Conservation (phyloP, 176 grass and related monocot species). For the Eremochloa ophiuroides region DNA sequence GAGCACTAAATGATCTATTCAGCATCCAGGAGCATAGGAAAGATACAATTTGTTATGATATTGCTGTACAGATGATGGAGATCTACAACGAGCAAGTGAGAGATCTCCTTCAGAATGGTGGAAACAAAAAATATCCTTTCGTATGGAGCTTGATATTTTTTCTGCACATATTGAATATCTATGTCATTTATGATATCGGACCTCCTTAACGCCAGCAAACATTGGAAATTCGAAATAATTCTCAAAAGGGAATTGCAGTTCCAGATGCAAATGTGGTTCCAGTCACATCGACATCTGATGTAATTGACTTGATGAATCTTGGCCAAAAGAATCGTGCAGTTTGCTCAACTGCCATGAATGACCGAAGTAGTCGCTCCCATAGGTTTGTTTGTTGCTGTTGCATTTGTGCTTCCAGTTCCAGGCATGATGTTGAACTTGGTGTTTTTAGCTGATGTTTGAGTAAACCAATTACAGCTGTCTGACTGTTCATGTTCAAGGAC, state of each 20-base stretch:
- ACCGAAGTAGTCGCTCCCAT: slow-evolving; percentile 95
- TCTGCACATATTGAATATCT: neutral
- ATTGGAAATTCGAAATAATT: slow-evolving; percentile 84
- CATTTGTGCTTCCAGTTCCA: neutral
- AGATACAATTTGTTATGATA: slow-evolving; percentile 76
- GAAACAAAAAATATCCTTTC: slow-evolving; percentile 97
- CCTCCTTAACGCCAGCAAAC: slow-evolving; percentile 65
- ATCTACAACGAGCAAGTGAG: slow-evolving; percentile 98
- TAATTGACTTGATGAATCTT: slow-evolving; percentile 83
- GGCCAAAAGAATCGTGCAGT: slow-evolving; percentile 87
- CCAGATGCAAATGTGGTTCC: slow-evolving; percentile 74
- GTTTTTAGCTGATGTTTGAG: slow-evolving; percentile 12
- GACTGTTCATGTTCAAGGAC: slow-evolving; percentile 75
- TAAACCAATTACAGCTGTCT: slow-evolving; percentile 50
- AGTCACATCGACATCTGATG: slow-evolving; percentile 65
- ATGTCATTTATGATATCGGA: neutral
- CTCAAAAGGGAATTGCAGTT: slow-evolving; percentile 75
- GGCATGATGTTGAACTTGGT: neutral
- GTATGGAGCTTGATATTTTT: neutral
- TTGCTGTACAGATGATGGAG: slow-evolving; percentile 95
- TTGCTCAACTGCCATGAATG: slow-evolving; percentile 88
- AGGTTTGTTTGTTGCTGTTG: slow-evolving; percentile 41
- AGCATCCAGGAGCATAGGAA: slow-evolving; percentile 57
- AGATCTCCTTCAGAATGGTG: slow-evolving; percentile 85
- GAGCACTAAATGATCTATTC: slow-evolving; percentile 92